Conservation (phyloP, 495 filamentous ascomycete species). For the Letharia lupina region DNA sequence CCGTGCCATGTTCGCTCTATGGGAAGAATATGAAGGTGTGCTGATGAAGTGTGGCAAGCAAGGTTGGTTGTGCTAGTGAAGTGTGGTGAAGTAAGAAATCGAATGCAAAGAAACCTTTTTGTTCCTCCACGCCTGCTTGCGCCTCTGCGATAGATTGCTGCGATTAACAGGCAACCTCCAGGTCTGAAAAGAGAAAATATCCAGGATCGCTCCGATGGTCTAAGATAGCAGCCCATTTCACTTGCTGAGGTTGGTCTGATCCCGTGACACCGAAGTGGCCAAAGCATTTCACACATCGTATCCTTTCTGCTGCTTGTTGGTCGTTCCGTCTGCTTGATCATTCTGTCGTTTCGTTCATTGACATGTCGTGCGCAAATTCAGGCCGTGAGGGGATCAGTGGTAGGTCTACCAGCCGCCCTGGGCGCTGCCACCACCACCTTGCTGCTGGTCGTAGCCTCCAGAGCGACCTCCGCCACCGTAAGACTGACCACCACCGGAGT, state of each 20-base stretch:
- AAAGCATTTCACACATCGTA: constrained; percentile 21
- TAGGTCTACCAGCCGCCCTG: constrained; percentile 21
- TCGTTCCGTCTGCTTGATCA: constrained; percentile 20
- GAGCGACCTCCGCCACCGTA: constrained; percentile 23
- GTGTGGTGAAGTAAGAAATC: constrained; percentile 10
- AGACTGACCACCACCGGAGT: constrained; percentile 23
- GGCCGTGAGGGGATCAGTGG: constrained; percentile 16
- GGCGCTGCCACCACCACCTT: constrained; percentile 22
- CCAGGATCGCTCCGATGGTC: constrained; percentile 17
- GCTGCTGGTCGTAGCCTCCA: constrained; percentile 21
- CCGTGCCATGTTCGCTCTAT: neutral
- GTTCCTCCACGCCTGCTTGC: constrained; percentile 21
- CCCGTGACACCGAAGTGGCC: constrained; percentile 12
- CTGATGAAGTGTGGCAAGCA: neutral
- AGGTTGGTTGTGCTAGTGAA: neutral
- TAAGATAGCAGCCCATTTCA: constrained; percentile 9
- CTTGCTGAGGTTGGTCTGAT: constrained; percentile 9
- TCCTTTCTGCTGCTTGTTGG: constrained; percentile 18
- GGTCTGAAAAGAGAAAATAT: constrained; percentile 22
- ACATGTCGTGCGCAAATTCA: constrained; percentile 18
- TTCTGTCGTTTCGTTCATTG: constrained; percentile 19
- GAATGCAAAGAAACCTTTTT: constrained; percentile 16
- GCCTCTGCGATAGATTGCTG: constrained; percentile 24
- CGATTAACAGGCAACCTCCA: constrained; percentile 23
- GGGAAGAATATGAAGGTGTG: neutral